Conservation (phyloP, 2,329 filamentous ascomycete species). For the Hymenoscyphus linearis region DNA sequence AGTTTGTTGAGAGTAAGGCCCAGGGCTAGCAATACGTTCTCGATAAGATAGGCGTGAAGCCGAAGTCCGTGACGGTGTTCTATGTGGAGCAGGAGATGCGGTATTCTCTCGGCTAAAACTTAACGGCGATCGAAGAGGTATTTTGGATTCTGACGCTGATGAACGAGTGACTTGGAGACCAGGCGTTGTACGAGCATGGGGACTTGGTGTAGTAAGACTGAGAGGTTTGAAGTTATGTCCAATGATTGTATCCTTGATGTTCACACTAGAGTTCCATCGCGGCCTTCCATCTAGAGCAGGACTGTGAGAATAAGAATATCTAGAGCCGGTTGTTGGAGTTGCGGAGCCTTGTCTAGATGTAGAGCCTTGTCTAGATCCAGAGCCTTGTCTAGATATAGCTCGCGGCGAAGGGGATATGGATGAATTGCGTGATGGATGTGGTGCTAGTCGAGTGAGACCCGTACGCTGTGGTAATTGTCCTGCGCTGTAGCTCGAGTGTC, state of each 20-base stretch:
- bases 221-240: conserved; percentile 64
- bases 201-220: conserved; percentile 41
- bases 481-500: conserved; percentile 41
- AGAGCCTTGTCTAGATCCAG: conserved; percentile 37
- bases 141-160: conserved; percentile 25
- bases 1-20: conserved; percentile 43
- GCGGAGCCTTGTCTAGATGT: conserved; percentile 39
- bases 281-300: conserved; percentile 53
- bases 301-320: conserved; percentile 42
- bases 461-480: conserved; percentile 35
- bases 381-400: conserved; percentile 34
- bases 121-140: conserved; percentile 29
- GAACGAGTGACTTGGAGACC: conserved; percentile 23
- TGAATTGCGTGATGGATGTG: conserved; percentile 38
- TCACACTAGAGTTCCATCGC: conserved; percentile 67
- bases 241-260: conserved; percentile 56
- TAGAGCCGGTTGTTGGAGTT: conserved; percentile 42
- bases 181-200: conserved; percentile 24
- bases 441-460: conserved; percentile 32
- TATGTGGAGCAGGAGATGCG: conserved; percentile 25
- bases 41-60: conserved; percentile 43
- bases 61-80: conserved; percentile 27
- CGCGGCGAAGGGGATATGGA: conserved; percentile 29
- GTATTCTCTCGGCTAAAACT: conserved; percentile 23
- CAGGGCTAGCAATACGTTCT: conserved; percentile 49